Base-by-base conservation (phyloP, 345 rosid genomes). In the Citrus glauca region DNA sequence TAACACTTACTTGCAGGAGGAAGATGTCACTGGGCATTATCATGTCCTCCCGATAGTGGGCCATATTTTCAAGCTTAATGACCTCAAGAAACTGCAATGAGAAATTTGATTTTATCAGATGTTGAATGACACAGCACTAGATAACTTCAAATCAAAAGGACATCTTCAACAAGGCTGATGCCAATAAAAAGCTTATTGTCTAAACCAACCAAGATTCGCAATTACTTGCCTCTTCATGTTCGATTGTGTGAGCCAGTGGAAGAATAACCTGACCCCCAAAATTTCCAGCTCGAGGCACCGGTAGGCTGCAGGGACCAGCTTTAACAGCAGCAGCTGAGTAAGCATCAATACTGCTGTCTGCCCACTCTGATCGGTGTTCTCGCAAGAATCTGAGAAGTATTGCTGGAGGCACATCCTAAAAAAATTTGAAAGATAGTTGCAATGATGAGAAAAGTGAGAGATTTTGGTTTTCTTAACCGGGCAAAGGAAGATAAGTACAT, bases 351-450 rank as follows among this genome's bases (percentile, higher is more conserved):
- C 89, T 89, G 81, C 88, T 92, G 65, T 94, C 99, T 22, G 99
- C 99, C 99, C 99, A 96, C 85, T 96, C 99, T 66, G 98, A 95
- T 73, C 98, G 88, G 76, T 96, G 99, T 81, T 96, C 99, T 35
- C 98, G 87, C 85, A 96, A 85, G 86, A 96, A 96, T 81, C 97
- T 81, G 30, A 96, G 88, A 48, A 96, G 97, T 68, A 92, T 89
- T 33, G 97, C 93, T 5, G 99, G 99, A 68, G 99, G 98, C 81
- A 96, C 98, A 86, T 96, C 92, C 99, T 96, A 77, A 77, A 85
- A 66, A 77, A 53, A 64, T 25, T 25, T 17, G 59, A 65, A 32
- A 55, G 64, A 55, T 48, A 28, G 4, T 69, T 45, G 11, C 27
- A 66, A 17, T 24, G 62, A 22, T 17, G 70, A 37, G 22, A 7